Conservation (phyloP, 192 early-diverging fungal genomes). For the Coemansia sp. region DNA sequence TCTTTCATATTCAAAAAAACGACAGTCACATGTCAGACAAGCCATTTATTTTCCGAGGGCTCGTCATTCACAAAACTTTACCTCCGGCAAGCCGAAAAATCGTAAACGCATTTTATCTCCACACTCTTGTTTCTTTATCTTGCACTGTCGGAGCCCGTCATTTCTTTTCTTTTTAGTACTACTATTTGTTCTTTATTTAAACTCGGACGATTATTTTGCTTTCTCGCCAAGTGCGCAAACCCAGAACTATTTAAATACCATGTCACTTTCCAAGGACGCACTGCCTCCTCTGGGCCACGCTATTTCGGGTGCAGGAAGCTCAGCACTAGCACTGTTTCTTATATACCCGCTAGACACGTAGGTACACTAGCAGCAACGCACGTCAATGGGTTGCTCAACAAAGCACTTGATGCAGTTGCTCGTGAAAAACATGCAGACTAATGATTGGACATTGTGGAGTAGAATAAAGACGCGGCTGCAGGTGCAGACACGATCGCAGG, state of each 20-base stretch:
- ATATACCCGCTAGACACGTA: slow-evolving; percentile 93
- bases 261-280: slow-evolving; percentile 39
- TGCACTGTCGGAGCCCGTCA: neutral
- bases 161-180: neutral
- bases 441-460: neutral
- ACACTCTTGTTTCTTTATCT: neutral
- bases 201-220: too few relatives aligned
- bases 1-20: neutral
- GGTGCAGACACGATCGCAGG: slow-evolving; percentile 72
- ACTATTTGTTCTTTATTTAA: neutral
- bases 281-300: slow-evolving; percentile 90
- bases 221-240: too few relatives aligned
- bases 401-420: slow-evolving; percentile 4
- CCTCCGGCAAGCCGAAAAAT: neutral
- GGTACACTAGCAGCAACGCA: neutral
- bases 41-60: slow-evolving; percentile 2
- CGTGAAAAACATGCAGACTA: neutral
- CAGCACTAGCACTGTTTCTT: slow-evolving; percentile 85
- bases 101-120: slow-evolving; percentile 5
- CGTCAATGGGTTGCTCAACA: neutral
- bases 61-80: neutral
- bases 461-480: slow-evolving; percentile 92
- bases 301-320: slow-evolving; percentile 85
- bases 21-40: slow-evolving; percentile 6
- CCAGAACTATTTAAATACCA: neutral